These are phyloP conservation scores for Tulasnella sp. DNA, from an alignment of 768 basidiomycete genomes.

Conservation along the genomic window DNA sequence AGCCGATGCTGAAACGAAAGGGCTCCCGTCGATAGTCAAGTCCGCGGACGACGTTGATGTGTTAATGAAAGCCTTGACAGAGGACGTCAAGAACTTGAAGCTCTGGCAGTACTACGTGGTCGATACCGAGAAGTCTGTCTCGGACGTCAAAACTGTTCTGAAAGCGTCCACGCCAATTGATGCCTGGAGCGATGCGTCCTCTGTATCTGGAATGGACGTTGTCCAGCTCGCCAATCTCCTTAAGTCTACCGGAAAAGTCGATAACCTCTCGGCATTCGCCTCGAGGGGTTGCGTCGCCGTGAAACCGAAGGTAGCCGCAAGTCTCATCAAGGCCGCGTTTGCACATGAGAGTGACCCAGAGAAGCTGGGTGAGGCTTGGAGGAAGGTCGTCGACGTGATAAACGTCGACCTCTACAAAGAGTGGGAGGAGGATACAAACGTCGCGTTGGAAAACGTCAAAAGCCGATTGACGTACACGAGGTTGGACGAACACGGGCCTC, in stretches of 20 bases:
- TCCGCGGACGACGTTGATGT: conserved; percentile 56
- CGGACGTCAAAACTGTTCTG: conserved; percentile 45
- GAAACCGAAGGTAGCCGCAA: conserved; percentile 54
- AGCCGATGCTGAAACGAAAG: conserved; percentile 44
- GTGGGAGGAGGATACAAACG: conserved; percentile 71
- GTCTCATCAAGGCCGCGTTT: conserved; percentile 61
- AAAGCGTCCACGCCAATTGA: conserved; percentile 25
- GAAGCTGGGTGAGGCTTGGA: conserved; percentile 60
- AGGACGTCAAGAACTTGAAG: conserved; percentile 49
- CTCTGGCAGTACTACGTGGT: conserved; percentile 95
- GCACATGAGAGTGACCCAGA: conserved; percentile 37
- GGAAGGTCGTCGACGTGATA: conserved; percentile 65
- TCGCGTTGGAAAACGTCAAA: conserved; percentile 61
- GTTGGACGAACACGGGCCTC: conserved; percentile 73
- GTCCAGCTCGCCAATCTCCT: conserved; percentile 57
- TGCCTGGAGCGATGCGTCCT: conserved; percentile 48
- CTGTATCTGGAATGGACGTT: conserved; percentile 46
- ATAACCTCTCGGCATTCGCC: conserved; percentile 47
- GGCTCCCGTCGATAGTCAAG: conserved; percentile 58
- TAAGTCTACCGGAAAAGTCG: conserved; percentile 41
- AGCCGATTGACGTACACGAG: conserved; percentile 71
- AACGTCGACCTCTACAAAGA: conserved; percentile 83
- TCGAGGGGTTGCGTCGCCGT: conserved; percentile 59
- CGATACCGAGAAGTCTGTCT: conserved; percentile 54
- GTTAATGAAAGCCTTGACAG: conserved; percentile 52